These are phyloP conservation scores for Fusarium acutatum DNA, from an alignment of 2,329 filamentous ascomycete genomes.

Conservation along the genomic window DNA sequence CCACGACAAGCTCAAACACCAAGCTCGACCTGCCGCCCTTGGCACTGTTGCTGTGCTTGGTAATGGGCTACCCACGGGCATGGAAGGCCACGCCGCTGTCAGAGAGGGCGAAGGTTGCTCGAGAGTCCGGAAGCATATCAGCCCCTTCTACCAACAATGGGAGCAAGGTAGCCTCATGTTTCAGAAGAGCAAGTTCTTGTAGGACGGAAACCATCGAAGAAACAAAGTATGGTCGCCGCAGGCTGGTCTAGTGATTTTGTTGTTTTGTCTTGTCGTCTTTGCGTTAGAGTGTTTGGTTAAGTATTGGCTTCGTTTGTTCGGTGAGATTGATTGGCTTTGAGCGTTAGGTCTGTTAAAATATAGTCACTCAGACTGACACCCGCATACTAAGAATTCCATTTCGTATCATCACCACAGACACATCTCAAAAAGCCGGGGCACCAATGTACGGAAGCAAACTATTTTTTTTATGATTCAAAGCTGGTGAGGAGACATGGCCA, in stretches of 20 bases:
- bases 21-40: constrained; percentile 32
- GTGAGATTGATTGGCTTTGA: constrained; percentile 2
- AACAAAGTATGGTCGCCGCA: background rate
- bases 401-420: constrained; percentile 9
- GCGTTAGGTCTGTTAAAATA: background rate
- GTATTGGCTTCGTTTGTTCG: background rate
- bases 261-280: constrained; percentile 3
- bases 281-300: background rate
- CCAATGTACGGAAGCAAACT: constrained; percentile 29
- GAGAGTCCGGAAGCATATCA: constrained; percentile 34
- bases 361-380: background rate
- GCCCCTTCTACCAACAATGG: constrained; percentile 36
- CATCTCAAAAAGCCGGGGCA: constrained; percentile 8
- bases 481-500: constrained; percentile 34
- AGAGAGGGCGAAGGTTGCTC: constrained; percentile 24
- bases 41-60: constrained; percentile 38
- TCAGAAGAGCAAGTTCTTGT: constrained; percentile 19
- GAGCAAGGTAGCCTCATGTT: constrained; percentile 31
- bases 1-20: constrained; percentile 35
- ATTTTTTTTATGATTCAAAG: constrained; percentile 41
- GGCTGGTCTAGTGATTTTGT: background rate
- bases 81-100: constrained; percentile 19
- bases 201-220: background rate
- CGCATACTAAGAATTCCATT: background rate
- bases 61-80: constrained; percentile 13